Evolutionary conservation across 176 grass and related monocot genomes (phyloP), one percentile per base, ranked within the genome.

Genomic region (Calamus simplicifolius): DNA sequence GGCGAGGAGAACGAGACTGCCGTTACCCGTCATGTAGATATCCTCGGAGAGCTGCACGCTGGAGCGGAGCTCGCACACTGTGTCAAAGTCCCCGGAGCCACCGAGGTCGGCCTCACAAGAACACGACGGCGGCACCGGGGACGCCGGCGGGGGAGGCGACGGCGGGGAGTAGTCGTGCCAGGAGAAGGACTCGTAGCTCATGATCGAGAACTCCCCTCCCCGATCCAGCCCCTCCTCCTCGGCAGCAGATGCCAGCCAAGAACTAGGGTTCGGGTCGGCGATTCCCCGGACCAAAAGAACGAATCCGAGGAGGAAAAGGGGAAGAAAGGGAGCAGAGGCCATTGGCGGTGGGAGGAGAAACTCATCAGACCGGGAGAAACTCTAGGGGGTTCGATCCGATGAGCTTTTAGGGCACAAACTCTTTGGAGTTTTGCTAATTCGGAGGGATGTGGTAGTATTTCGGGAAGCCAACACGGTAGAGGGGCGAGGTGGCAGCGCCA

Each of bases 101-200:
- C 82, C 84, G 26, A 98, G 73, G 79, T 98, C 88, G 6, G 38
- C 51, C 23, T 71, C 79, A 50, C 94, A 98, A 49, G 81, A 89
- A 18, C 76, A 81, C 69, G 65, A 71, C 19, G 94, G 94, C 31
- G 84, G 67, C 48, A 16, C 63, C 48, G 88, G 94, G 0, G 76
- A n/a, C 48, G 79, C 83, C 0, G 84, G 82, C 26, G 94, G 84
- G 4, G 82, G 88, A n/a, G 94, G 81, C 59, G 94, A 60, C 15
- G 94, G 94, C 10, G 88, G 94, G 14, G 94, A 85, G 79, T 98
- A 92, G 69, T 98, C 94, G 76, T 93, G 94, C 94, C 94, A 98
- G 35, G 35, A 43, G 27, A 73, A 25, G 4, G 59, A 63, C 15
- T 73, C 58, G 50, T 73, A 62, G 58, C 14, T 93, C 81, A 99